These are phyloP conservation scores for Letharia lupina DNA, from an alignment of 495 filamentous ascomycete genomes.

Conservation along the genomic window DNA sequence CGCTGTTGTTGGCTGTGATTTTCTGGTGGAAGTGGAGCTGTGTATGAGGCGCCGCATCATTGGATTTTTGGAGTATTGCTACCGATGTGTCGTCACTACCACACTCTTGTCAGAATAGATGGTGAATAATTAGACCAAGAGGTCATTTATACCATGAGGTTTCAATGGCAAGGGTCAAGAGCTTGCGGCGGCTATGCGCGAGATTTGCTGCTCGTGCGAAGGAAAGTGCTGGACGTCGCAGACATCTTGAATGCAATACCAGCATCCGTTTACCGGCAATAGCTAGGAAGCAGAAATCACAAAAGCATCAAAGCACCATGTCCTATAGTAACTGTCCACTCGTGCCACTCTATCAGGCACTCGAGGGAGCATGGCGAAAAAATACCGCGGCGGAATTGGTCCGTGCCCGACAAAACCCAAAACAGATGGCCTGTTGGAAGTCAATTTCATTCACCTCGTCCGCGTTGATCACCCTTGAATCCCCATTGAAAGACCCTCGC, in stretches of 20 bases:
- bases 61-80: slow-evolving; percentile 61
- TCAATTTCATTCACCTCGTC: not conserved
- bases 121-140: slow-evolving; percentile 7
- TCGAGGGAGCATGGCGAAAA: not conserved
- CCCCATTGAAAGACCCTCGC: not conserved
- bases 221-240: slow-evolving; percentile 3
- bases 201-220: slow-evolving; percentile 4
- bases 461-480: not conserved
- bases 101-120: slow-evolving; percentile 2
- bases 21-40: slow-evolving; percentile 72
- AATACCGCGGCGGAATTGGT: not conserved
- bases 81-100: slow-evolving; percentile 86
- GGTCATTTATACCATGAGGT: slow-evolving; percentile 60
- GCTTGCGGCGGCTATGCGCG: slow-evolving; percentile 29
- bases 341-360: not conserved
- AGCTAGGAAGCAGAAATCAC: not conserved
- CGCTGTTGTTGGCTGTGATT: slow-evolving; percentile 64
- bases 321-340: not conserved
- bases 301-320: not conserved
- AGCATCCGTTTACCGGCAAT: slow-evolving; percentile 9
- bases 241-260: not conserved
- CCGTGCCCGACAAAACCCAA: not conserved
- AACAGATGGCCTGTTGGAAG: too few relatives aligned
- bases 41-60: slow-evolving; percentile 19
- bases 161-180: slow-evolving; percentile 82